phyloP scores from a whole-genome alignment of 164 flowering plant genomes.

The Macadamia integrifolia region DNA sequence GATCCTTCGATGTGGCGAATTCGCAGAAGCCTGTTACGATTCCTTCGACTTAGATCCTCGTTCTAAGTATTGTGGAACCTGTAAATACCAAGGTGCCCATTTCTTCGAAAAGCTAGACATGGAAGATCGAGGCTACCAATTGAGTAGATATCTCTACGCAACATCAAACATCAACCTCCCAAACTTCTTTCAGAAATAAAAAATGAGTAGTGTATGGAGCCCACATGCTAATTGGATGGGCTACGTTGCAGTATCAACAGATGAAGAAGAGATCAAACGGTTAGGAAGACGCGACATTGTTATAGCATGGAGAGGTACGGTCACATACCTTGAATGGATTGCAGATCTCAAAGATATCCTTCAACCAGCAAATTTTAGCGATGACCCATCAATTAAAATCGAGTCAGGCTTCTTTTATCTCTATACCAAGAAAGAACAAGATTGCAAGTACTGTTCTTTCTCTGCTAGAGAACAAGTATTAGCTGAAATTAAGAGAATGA shows the following conservation, averaged over 20 bases:
- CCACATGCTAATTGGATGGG: constrained; percentile 84
- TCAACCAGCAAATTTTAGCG: constrained; percentile 36
- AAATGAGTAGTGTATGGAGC: constrained; percentile 53
- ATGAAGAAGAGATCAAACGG: constrained; percentile 40
- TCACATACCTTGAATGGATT: constrained; percentile 51
- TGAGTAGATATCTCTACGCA: constrained; percentile 59
- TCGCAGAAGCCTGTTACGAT: constrained; percentile 73
- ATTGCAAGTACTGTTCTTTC: constrained; percentile 41
- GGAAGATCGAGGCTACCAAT: constrained; percentile 35
- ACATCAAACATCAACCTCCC: constrained; percentile 32
- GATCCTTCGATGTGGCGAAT: constrained; percentile 67
- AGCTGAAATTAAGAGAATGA: constrained; percentile 43
- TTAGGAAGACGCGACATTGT: constrained; percentile 74
- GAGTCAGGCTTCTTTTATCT: constrained; percentile 75
- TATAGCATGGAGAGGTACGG: constrained; percentile 47
- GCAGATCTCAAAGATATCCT: constrained; percentile 61
- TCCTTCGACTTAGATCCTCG: constrained; percentile 71
- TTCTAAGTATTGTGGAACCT: constrained; percentile 46
- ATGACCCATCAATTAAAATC: constrained; percentile 50
- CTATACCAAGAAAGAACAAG: constrained; percentile 53
- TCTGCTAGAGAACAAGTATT: constrained; percentile 71
- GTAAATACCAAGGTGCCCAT: too few relatives aligned
- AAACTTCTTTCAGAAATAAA: constrained; percentile 51
- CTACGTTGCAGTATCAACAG: constrained; percentile 60
- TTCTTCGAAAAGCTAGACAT: too few relatives aligned